A percentile compares a stretch with the other conserved stretches of the same genome.
Evolutionary conservation across 2,329 filamentous ascomycete species (phyloP).

Genomic region (Epichloe sp.): DNA sequence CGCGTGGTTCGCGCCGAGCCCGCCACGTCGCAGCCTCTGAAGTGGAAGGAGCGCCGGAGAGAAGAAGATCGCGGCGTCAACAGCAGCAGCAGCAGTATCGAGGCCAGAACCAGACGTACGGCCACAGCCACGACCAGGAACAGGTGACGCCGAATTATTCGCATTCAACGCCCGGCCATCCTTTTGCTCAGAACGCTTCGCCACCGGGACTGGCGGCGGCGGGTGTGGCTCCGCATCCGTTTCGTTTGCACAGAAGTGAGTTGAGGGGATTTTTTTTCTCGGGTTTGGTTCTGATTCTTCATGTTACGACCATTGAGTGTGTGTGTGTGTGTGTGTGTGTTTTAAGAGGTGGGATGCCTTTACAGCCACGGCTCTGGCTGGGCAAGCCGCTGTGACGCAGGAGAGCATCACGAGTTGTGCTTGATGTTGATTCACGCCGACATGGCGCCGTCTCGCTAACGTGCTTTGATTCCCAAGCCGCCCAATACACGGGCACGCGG

Average conservation of each 20-base stretch:
- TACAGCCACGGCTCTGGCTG: too few species aligned
- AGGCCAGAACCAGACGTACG: slow-evolving; percentile 5
- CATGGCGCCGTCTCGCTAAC: slow-evolving; percentile 7
- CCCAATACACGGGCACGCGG: slow-evolving; percentile 16
- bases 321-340: too few species aligned
- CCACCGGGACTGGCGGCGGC: slow-evolving; percentile 7
- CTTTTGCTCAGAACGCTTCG: slow-evolving; percentile 6
- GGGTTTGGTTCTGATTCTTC: background rate
- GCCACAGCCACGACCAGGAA: slow-evolving; percentile 2
- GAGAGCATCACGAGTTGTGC: too few species aligned
- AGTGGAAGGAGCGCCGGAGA: background rate
- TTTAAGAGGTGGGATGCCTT: too few species aligned
- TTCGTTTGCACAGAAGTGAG: slow-evolving; percentile 25
- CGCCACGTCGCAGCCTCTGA: slow-evolving; percentile 13
- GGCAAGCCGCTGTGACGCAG: too few species aligned
- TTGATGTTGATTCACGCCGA: too few species aligned
- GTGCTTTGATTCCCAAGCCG: slow-evolving; percentile 11
- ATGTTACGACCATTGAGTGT: background rate
- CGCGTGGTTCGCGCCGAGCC: slow-evolving; percentile 18
- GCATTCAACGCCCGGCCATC: slow-evolving; percentile 10
- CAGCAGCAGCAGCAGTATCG: slow-evolving; percentile 5
- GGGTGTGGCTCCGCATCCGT: slow-evolving; percentile 22
- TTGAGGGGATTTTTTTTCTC: background rate
- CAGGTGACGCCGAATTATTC: slow-evolving; percentile 6
- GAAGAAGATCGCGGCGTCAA: background rate